Evolutionary conservation across 768 basidiomycete species (phyloP).

Genomic region (Cystoderma amianthinum): DNA sequence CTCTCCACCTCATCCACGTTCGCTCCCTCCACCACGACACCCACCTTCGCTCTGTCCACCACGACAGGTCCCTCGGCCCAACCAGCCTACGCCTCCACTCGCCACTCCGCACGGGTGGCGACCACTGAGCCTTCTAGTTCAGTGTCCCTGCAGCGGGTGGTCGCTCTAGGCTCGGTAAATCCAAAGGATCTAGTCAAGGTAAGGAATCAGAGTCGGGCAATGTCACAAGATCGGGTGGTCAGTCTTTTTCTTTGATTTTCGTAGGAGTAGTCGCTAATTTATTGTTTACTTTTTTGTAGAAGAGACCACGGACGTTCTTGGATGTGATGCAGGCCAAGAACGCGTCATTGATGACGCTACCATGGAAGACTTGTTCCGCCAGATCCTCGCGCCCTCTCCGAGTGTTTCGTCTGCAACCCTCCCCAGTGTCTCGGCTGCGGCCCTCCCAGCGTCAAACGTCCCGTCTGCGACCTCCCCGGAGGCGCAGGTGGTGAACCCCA

Average conservation of each 20-base stretch:
- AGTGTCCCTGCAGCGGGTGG: constrained; percentile 96
- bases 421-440: too few relatives aligned
- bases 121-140: constrained; percentile 53
- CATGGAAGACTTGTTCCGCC: constrained; percentile 65
- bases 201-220: constrained; percentile 14
- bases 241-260: too few relatives aligned
- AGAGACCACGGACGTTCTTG: constrained; percentile 8
- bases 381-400: constrained; percentile 54
- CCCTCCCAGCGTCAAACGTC: constrained; percentile 12
- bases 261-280: too few relatives aligned
- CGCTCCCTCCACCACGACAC: constrained; percentile 11
- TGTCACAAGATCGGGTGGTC: too few relatives aligned
- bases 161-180: constrained; percentile 25
- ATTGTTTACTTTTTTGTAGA: too few relatives aligned
- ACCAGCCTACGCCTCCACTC: constrained; percentile 60
- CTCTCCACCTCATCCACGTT: constrained; percentile 22
- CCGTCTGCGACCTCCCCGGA: too few relatives aligned
- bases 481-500: too few relatives aligned
- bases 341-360: constrained; percentile 45
- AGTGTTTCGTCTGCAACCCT: constrained; percentile 16
- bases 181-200: constrained; percentile 3
- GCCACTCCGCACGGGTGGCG: constrained; percentile 99
- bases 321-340: constrained; percentile 13
- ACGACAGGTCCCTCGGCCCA: constrained; percentile 21
- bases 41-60: constrained; percentile 14